A percentile compares a stretch with the other conserved stretches of the same genome.
These are phyloP conservation scores for Ophiostoma sp. DNA, from an alignment of 2,329 filamentous ascomycete species.

Conservation along the genomic window DNA sequence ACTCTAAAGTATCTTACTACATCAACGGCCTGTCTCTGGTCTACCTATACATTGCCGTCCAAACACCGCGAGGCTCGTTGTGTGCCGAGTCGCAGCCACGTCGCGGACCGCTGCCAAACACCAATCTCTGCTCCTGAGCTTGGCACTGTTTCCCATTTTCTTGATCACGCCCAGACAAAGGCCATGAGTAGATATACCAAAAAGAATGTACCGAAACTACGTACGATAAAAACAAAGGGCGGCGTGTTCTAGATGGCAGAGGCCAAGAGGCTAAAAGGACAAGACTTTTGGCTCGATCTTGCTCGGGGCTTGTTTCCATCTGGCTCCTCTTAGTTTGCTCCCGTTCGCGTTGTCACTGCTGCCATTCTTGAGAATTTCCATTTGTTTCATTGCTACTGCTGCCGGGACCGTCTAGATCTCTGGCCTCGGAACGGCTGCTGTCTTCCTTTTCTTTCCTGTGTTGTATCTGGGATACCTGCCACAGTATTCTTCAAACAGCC, in stretches of 20 bases:
- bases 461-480: no score
- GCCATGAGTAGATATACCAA: neutral
- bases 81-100: conserved; percentile 23
- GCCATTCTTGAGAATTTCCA: neutral
- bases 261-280: conserved; percentile 1
- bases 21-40: no score
- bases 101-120: conserved; percentile 23
- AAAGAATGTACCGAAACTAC: neutral
- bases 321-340: neutral
- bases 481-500: no score
- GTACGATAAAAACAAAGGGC: neutral
- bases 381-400: neutral
- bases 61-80: neutral
- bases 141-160: conserved; percentile 17
- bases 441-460: no score
- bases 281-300: neutral
- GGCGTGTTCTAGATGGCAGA: no score
- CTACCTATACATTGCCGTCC: neutral
- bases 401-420: no score
- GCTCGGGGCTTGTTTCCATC: conserved; percentile 11
- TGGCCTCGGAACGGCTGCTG: no score
- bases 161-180: neutral
- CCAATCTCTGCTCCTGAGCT: conserved; percentile 19
- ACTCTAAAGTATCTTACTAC: no score
- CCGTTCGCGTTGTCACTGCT: neutral